Conservation (phyloP, 768 basidiomycete species). For the Termitomyces sp. region DNA sequence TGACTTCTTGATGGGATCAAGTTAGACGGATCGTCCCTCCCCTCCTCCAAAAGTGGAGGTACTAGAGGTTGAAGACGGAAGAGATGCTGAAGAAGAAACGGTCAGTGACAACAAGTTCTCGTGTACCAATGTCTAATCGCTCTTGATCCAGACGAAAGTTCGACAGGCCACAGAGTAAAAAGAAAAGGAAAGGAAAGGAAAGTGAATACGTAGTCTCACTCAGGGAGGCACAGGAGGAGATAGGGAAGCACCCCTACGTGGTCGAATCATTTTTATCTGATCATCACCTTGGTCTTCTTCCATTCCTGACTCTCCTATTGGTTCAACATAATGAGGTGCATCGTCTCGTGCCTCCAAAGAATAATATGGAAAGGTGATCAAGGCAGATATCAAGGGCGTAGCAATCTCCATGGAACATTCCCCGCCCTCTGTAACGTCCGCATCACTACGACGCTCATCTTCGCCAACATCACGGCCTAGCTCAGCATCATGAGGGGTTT, state of each 20-base stretch:
- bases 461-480: neutral
- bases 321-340: neutral
- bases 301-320: neutral
- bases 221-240: neutral
- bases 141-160: neutral
- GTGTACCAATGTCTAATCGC: neutral
- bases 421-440: constrained; percentile 8
- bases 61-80: neutral
- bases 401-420: constrained; percentile 16
- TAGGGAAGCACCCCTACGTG: neutral
- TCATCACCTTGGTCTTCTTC: neutral
- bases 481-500: neutral
- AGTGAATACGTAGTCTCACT: neutral
- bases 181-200: too few species aligned
- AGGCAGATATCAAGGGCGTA: constrained; percentile 8
- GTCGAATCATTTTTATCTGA: constrained; percentile 8
- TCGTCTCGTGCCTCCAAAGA: neutral
- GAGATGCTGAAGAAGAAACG: neutral
- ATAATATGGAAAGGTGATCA: constrained; percentile 1
- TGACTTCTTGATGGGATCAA: too few species aligned
- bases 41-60: neutral
- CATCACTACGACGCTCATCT: neutral
- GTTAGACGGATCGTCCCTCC: too few species aligned
- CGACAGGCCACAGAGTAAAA: neutral
- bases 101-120: neutral